Percentiles rank a stretch among this genome's conserved stretches.
These are phyloP conservation scores for Lathyrus aphaca DNA, from an alignment of 306 rosid species.

Conservation along the genomic window DNA sequence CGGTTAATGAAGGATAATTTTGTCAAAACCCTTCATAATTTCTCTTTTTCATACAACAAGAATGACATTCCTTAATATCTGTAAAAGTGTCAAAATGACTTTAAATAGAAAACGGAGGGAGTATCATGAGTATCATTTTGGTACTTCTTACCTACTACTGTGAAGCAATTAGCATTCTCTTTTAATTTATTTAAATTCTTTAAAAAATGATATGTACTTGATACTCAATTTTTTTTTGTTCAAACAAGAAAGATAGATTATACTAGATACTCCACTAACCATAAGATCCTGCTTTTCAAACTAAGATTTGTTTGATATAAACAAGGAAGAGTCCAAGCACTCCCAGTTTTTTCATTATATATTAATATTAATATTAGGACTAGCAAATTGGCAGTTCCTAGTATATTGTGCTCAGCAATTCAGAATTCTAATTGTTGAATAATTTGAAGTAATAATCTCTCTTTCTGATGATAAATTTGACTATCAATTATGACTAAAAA, in stretches of 20 bases:
- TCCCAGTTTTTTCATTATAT: neutral
- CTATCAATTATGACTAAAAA: neutral
- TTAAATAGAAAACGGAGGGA: too few relatives aligned
- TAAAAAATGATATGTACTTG: neutral
- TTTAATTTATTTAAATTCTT: neutral
- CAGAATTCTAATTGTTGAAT: slow-evolving; percentile 11
- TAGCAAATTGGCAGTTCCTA: neutral
- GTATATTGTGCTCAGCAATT: neutral
- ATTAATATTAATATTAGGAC: neutral
- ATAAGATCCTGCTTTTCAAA: slow-evolving; percentile 18
- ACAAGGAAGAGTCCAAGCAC: slow-evolving; percentile 11
- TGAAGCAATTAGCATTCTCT: neutral
- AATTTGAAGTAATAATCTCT: slow-evolving; percentile 1
- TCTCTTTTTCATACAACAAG: too few relatives aligned
- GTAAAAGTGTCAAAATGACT: too few relatives aligned
- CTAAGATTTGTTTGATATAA: slow-evolving; percentile 28
- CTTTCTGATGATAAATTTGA: slow-evolving; percentile 12
- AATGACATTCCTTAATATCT: too few relatives aligned
- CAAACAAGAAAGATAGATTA: neutral
- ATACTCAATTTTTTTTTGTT: slow-evolving; percentile 2
- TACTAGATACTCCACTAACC: slow-evolving; percentile 12
- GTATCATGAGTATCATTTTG: neutral
- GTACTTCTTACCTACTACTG: slow-evolving; percentile 5
- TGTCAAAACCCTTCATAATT: too few relatives aligned
- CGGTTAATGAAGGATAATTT: too few relatives aligned